Conservation (phyloP, 257 asterid species). For the Solanum clarkiae region DNA sequence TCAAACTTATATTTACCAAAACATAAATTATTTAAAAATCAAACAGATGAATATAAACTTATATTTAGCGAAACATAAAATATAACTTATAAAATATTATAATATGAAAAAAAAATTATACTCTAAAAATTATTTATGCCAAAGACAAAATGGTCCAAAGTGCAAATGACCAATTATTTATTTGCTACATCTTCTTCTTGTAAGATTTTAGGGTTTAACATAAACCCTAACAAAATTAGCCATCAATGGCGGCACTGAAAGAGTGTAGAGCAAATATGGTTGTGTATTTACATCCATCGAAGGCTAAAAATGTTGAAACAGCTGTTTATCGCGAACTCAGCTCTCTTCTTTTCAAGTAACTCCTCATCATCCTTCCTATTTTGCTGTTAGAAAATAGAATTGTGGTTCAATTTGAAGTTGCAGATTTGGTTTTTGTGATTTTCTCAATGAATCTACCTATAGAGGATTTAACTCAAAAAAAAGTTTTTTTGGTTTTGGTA, state of each 20-base stretch:
- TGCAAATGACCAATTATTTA: too few relatives aligned
- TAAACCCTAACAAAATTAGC: background rate
- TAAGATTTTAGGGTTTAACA: too few relatives aligned
- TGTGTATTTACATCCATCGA: slow-evolving; percentile 57
- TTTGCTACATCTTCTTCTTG: too few relatives aligned
- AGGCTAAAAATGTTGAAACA: slow-evolving; percentile 25
- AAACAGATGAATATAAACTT: too few relatives aligned
- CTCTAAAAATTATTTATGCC: too few relatives aligned
- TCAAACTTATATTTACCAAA: too few relatives aligned
- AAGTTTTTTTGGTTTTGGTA: background rate
- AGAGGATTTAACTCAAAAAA: background rate
- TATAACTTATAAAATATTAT: too few relatives aligned
- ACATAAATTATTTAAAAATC: too few relatives aligned
- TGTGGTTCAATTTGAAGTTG: background rate
- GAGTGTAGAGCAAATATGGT: slow-evolving; percentile 37
- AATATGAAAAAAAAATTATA: too few relatives aligned
- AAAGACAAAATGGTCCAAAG: too few relatives aligned
- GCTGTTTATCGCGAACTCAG: slow-evolving; percentile 58
- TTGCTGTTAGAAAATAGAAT: background rate
- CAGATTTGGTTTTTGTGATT: background rate
- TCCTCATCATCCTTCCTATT: background rate
- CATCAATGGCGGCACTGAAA: slow-evolving; percentile 55
- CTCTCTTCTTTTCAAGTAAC: slow-evolving; percentile 64
- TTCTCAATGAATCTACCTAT: background rate
- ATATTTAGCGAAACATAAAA: too few relatives aligned